Percentiles rank a stretch among this genome's conserved stretches.
phyloP scores from a whole-genome alignment of 2,329 filamentous ascomycete genomes.

The Ceratocystis albifundus region DNA sequence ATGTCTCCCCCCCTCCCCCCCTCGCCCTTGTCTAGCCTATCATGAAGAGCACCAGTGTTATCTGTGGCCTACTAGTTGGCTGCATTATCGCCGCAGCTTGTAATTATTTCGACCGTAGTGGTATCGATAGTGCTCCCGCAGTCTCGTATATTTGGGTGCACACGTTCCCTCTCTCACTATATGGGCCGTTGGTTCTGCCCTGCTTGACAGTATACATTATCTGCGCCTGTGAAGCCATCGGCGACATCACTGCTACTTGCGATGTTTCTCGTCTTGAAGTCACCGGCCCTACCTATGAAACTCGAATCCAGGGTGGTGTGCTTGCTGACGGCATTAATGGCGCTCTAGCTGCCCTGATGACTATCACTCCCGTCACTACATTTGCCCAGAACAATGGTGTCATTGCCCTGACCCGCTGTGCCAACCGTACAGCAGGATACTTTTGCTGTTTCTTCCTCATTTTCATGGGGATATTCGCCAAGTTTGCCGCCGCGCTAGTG shows the following conservation, averaged over 20 bases:
- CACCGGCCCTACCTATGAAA: slow-evolving; percentile 59
- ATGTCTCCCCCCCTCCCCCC: neutral
- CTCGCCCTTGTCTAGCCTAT: slow-evolving; percentile 41
- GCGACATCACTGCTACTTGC: slow-evolving; percentile 69
- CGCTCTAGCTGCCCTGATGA: slow-evolving; percentile 62
- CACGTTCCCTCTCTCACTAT: slow-evolving; percentile 60
- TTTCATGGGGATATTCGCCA: slow-evolving; percentile 70
- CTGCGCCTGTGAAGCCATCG: slow-evolving; percentile 66
- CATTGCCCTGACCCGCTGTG: slow-evolving; percentile 69
- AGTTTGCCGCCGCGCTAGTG: slow-evolving; percentile 69
- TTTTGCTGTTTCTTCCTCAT: slow-evolving; percentile 66
- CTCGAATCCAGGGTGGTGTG: slow-evolving; percentile 66
- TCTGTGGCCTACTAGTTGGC: slow-evolving; percentile 60
- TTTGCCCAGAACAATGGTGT: slow-evolving; percentile 82
- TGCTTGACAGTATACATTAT: slow-evolving; percentile 60
- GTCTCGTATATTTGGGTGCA: slow-evolving; percentile 69
- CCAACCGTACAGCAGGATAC: slow-evolving; percentile 69
- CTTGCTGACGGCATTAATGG: slow-evolving; percentile 68
- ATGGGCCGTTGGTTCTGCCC: slow-evolving; percentile 62
- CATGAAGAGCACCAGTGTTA: slow-evolving; percentile 70
- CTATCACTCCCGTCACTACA: slow-evolving; percentile 66
- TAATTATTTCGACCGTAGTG: slow-evolving; percentile 65
- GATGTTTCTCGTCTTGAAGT: slow-evolving; percentile 69
- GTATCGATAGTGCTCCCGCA: slow-evolving; percentile 58
- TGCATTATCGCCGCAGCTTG: slow-evolving; percentile 68